A percentile compares a stretch with the other conserved stretches of the same genome.
Conservation (phyloP, 2,329 filamentous ascomycete genomes). For the Stagonosporopsis cucurbitacearum region DNA sequence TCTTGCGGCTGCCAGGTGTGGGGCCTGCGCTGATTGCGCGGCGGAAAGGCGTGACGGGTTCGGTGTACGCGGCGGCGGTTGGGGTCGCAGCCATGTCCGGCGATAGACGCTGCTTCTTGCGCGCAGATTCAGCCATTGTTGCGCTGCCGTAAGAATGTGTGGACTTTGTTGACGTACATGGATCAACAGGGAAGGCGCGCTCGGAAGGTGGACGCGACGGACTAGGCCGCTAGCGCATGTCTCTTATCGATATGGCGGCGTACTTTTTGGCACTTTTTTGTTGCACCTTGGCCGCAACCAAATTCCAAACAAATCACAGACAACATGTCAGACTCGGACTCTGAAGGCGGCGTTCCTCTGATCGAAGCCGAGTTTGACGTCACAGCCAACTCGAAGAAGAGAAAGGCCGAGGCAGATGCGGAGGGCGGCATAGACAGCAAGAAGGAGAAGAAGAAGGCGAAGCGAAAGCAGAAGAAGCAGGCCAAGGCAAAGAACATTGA, state of each 20-base stretch:
- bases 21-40: conserved; percentile 45
- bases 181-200: conserved; percentile 27
- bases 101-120: conserved; percentile 45
- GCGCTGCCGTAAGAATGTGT: conserved; percentile 12
- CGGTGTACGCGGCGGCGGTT: conserved; percentile 21
- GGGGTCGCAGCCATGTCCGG: conserved; percentile 38
- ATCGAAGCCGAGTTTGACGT: conserved; percentile 51
- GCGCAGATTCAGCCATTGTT: conserved; percentile 47
- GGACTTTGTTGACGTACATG: conserved; percentile 30
- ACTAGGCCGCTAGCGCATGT: conserved; percentile 11
- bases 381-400: conserved; percentile 46
- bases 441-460: conserved; percentile 45
- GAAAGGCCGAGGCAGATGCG: conserved; percentile 49
- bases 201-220: conserved; percentile 23
- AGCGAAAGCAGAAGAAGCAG: conserved; percentile 63
- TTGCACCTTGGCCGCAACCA: conserved; percentile 21
- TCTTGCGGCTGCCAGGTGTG: conserved; percentile 41
- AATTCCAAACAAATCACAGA: conserved; percentile 29
- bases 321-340: conserved; percentile 55
- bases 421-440: conserved; percentile 44
- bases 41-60: conserved; percentile 44
- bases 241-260: conserved; percentile 40
- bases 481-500: conserved; percentile 68
- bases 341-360: conserved; percentile 53
- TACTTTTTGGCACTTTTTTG: conserved; percentile 34